A percentile compares a stretch with the other conserved stretches of the same genome.
Evolutionary conservation across 2,329 filamentous ascomycete genomes (phyloP).

Genomic region (Diaporthe eres): DNA sequence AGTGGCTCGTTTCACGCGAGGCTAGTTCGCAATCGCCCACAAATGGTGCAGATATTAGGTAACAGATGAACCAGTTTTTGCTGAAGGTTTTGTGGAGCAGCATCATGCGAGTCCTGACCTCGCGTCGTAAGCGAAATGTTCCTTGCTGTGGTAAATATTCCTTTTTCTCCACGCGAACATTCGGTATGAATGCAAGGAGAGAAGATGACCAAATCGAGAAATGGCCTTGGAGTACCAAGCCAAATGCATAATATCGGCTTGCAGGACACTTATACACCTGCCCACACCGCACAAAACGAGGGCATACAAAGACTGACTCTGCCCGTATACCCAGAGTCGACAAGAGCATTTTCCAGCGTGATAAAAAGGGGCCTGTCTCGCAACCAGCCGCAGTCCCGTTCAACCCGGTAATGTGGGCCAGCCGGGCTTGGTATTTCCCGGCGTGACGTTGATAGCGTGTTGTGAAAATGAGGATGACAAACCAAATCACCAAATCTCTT

Average conservation of each 20-base stretch:
- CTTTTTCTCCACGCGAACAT: constrained; percentile 9
- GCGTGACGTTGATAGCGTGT: constrained; percentile 19
- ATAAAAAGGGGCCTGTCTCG: background rate
- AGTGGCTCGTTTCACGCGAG: constrained; percentile 16
- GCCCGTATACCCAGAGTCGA: too few relatives aligned
- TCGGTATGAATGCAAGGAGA: background rate
- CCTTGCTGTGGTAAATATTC: too few relatives aligned
- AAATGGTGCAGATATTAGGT: constrained; percentile 22
- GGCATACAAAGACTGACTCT: too few relatives aligned
- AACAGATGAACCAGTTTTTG: constrained; percentile 17
- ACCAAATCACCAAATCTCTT: constrained; percentile 9
- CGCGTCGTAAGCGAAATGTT: constrained; percentile 26
- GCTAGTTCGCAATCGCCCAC: constrained; percentile 2
- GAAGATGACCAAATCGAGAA: constrained; percentile 10
- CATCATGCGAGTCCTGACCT: constrained; percentile 13
- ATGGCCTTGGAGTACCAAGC: background rate
- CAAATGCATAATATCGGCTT: background rate
- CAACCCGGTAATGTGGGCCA: constrained; percentile 27
- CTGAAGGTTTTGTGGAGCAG: constrained; percentile 22
- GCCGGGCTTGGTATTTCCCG: background rate
- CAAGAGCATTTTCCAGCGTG: too few relatives aligned
- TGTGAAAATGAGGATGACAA: constrained; percentile 20
- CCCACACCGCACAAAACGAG: background rate
- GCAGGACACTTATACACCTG: background rate
- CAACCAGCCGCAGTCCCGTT: background rate